Percentiles rank a stretch among this genome's conserved stretches.
phyloP scores from a whole-genome alignment of 176 grass and related monocot species.

The Triticum aestivum region IWGSC_CS_RefSeq_v2.1 NC_057797.1:36206162-36206661 shows the following conservation, averaged over 20 bases:
- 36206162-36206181: not conserved
- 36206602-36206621: not conserved
- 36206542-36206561: not conserved
- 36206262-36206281: not conserved
- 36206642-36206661: not conserved
- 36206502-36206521: not conserved
- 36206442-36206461: not conserved
- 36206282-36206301: not conserved
- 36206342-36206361: conserved; percentile 64
- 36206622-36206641: not conserved
- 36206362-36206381: conserved; percentile 87
- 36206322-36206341: conserved; percentile 39
- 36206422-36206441: not conserved
- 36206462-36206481: not conserved
- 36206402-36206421: not conserved
- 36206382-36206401: conserved; percentile 82
- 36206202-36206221: not conserved
- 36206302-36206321: not conserved
- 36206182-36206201: not conserved
- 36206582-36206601: not conserved
- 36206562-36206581: not conserved
- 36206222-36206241: not conserved
- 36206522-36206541: not conserved
- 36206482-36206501: not conserved
- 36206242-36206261: not conserved